A percentile compares a stretch with the other conserved stretches of the same genome.
phyloP scores from a whole-genome alignment of 345 rosid genomes.

The Pugionium cornutum region DNA sequence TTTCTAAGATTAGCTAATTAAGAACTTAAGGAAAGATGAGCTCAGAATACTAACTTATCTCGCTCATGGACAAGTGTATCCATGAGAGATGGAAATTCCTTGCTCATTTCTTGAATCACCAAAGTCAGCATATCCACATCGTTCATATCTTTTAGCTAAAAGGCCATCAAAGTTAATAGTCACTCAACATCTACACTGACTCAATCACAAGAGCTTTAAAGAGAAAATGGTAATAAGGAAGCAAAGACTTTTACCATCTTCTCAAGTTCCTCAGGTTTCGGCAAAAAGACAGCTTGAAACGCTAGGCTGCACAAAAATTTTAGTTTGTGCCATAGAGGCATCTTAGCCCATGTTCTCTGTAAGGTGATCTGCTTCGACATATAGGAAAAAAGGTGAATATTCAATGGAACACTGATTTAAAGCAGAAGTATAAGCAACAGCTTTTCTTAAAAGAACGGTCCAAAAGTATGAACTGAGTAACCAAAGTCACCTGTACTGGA shows the following conservation, averaged over 20 bases:
- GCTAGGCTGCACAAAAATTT: constrained; percentile 68
- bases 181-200: constrained; percentile 1
- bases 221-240: neutral
- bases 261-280: constrained; percentile 80
- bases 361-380: constrained; percentile 67
- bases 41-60: constrained; percentile 76
- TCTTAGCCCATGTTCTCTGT: constrained; percentile 83
- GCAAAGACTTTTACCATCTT: constrained; percentile 59
- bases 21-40: neutral
- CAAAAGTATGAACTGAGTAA: too few relatives aligned
- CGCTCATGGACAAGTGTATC: constrained; percentile 96
- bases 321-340: constrained; percentile 93
- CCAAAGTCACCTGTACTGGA: constrained; percentile 68
- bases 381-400: constrained; percentile 24
- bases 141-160: constrained; percentile 88
- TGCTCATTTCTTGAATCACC: constrained; percentile 98
- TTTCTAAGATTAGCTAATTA: neutral
- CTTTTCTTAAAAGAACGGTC: too few relatives aligned
- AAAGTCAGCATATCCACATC: constrained; percentile 93
- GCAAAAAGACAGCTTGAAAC: constrained; percentile 90
- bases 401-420: neutral
- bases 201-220: neutral
- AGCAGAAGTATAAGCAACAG: neutral
- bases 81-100: constrained; percentile 90
- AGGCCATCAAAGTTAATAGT: too few relatives aligned